Evolutionary conservation across 2,329 filamentous ascomycete genomes (phyloP), one percentile per base, ranked within the genome.

Genomic region (Pseudocercospora vitis): DNA sequence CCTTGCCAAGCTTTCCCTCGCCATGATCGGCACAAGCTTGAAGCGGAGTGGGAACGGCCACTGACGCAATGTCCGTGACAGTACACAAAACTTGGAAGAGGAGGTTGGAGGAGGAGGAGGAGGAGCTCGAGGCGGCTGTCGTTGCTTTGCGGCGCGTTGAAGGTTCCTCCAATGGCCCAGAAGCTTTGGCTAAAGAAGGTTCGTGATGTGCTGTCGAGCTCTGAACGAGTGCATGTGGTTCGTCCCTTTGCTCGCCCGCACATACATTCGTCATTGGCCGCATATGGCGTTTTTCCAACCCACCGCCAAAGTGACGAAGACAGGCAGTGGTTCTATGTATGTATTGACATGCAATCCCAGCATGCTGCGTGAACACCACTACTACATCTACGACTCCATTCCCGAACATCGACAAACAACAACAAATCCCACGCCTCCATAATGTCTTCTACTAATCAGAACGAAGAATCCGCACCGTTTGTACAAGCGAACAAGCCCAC

Each of bases 401-500:
- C 12, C 14, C 16, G 4, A 19, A n/a, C n/a, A 21, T 11, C 2
- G 37, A 42, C 19, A 6, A 29, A 29, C 6, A 29, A 11, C 6
- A 29, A 29, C 26, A 19, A n/a, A 6, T 26, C 21, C n/a, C 19
- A 3, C 18, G 33, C 33, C 18, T 37, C 18, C 12, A 42, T 16
- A 42, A 42, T 42, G 37, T 42, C 37, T 42, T 26, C 37, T n/a
- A 24, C 12, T 21, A 42, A 42, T 21, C 37, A 26, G 5, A 42
- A 26, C n/a, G 37, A 42, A 21, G 19, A 12, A 24, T 21, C 37
- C 24, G 37, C 37, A 42, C 37, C 37, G 4, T 42, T 42, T 12
- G 37, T 42, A 21, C 37, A 42, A 24, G 16, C 37, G 14, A 42
- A 24, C 37, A 21, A 42, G 37, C 37, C 37, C 6, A 21, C n/a